Conservation (phyloP, 768 basidiomycete species). For the Termitomyces sp. region DNA sequence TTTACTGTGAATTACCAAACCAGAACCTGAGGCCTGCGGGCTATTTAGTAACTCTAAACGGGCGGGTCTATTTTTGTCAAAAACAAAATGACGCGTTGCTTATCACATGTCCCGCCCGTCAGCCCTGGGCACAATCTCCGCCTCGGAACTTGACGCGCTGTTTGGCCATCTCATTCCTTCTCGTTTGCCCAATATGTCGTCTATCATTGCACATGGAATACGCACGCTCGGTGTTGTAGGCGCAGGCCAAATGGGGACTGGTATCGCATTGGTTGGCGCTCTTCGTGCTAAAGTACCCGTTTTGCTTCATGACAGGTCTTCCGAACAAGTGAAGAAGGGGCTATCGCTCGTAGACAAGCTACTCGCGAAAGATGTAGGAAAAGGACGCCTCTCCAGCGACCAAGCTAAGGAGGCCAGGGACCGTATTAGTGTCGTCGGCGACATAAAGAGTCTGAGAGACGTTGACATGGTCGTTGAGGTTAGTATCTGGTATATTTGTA, state of each 20-base stretch:
- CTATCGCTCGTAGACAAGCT: conserved; percentile 73
- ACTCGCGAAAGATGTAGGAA: conserved; percentile 83
- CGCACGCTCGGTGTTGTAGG: conserved; percentile 73
- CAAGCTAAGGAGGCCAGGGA: conserved; percentile 72
- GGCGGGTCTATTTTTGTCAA: too few relatives aligned
- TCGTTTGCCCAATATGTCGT: conserved; percentile 35
- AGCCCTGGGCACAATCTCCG: not conserved
- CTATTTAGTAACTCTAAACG: too few relatives aligned
- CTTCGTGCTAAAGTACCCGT: conserved; percentile 84
- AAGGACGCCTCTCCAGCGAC: conserved; percentile 64
- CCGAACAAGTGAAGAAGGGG: conserved; percentile 68
- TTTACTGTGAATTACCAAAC: too few relatives aligned
- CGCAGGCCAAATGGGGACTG: conserved; percentile 87
- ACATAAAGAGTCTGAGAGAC: conserved; percentile 59
- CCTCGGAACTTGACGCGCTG: conserved; percentile 3
- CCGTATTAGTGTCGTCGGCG: conserved; percentile 55
- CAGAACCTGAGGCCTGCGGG: too few relatives aligned
- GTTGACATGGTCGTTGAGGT: conserved; percentile 92
- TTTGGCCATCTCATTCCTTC: not conserved
- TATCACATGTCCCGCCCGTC: conserved; percentile 1
- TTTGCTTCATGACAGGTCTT: conserved; percentile 75
- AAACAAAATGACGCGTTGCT: too few relatives aligned
- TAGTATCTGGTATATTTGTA: conserved; percentile 13
- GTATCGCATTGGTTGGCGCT: conserved; percentile 85
- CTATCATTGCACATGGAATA: conserved; percentile 66